These are phyloP conservation scores for Aspergillus sp. DNA, from an alignment of 2,329 filamentous ascomycete species.

Conservation along the genomic window DNA sequence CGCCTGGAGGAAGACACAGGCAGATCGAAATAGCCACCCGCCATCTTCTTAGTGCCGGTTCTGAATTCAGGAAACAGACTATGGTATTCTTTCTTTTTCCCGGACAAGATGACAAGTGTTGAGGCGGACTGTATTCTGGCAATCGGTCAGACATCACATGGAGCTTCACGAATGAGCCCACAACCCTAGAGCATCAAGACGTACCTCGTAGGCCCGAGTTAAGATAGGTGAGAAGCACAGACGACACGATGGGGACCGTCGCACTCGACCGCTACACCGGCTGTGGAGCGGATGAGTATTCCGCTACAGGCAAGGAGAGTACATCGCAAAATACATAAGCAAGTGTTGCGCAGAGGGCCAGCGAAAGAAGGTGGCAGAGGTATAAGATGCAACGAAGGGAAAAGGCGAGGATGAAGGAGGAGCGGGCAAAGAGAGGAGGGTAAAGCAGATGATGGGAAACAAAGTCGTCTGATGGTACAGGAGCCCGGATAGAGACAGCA, in stretches of 20 bases:
- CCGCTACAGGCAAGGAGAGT: conserved; percentile 19
- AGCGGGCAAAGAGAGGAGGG: background rate
- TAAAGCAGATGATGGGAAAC: background rate
- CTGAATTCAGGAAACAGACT: background rate
- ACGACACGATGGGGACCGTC: conserved; percentile 5
- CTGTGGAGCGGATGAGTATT: conserved; percentile 9
- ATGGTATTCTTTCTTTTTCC: background rate
- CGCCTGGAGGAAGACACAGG: conserved; percentile 18
- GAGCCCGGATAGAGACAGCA: conserved; percentile 2
- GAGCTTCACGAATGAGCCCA: background rate
- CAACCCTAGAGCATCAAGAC: conserved; percentile 1
- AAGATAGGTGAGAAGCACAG: too few relatives aligned
- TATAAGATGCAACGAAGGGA: conserved; percentile 1
- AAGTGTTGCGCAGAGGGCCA: conserved; percentile 4
- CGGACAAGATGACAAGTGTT: background rate
- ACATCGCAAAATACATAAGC: conserved; percentile 19
- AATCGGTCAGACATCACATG: conserved; percentile 1
- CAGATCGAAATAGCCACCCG: conserved; percentile 26
- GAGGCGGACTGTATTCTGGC: conserved; percentile 1
- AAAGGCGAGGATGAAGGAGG: background rate
- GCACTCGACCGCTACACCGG: conserved; percentile 2
- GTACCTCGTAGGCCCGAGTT: conserved; percentile 8
- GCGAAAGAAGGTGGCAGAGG: conserved; percentile 4
- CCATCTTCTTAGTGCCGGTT: too few relatives aligned
- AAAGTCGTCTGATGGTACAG: conserved; percentile 1